Evolutionary conservation across 192 early-diverging fungal species (phyloP), one percentile per base, ranked within the genome.

Genomic region (Umbelopsis sp.): DNA sequence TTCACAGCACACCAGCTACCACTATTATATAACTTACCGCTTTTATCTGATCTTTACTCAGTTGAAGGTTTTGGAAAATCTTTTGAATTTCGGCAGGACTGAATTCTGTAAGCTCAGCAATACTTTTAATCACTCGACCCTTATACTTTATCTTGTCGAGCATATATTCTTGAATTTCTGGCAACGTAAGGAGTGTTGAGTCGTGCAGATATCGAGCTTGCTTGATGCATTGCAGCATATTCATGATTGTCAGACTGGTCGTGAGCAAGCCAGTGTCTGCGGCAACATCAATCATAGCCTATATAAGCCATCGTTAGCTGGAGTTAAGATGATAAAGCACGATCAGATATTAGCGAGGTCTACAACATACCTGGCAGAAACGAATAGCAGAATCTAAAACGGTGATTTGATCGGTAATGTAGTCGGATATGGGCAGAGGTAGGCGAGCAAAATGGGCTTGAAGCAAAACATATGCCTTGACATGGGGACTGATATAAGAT

Each of bases 401-500:
- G 25, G 75, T 53, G 0, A 74, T 75, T 79, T 98, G 98, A 80
- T 99, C 98, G n/a, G 92, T 89, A 22, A 94, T 91, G 69, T 98
- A 83, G 80, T 98, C 97, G 20, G 94, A 87, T 16, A 62, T 62
- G 3, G 97, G 95, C 36, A 99, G 82, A 56, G 92, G 83, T 21
- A 95, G 83, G 4, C 98, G 89, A 24, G 91, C 89, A 74, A 99
- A 98, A 74, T 99, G 98, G 9, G 96, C 93, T 79, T 99, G 98
- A 44, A 99, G 76, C 20, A 99, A 80, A 53, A 99, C 82, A 59
- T 96, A 93, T 31, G 95, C 92, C 77, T 98, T 97, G 83, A 95
- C 88, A 44, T 95, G 94, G 5, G 97, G 93, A 66, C 93, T 94
- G 45, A 88, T 90, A 81, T 93, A 97, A 68, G 92, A 90, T 65